Evolutionary conservation across 2,329 filamentous ascomycete genomes (phyloP), one percentile per base, ranked within the genome.

Genomic region (Neoscytalidium dimidiatum): DNA sequence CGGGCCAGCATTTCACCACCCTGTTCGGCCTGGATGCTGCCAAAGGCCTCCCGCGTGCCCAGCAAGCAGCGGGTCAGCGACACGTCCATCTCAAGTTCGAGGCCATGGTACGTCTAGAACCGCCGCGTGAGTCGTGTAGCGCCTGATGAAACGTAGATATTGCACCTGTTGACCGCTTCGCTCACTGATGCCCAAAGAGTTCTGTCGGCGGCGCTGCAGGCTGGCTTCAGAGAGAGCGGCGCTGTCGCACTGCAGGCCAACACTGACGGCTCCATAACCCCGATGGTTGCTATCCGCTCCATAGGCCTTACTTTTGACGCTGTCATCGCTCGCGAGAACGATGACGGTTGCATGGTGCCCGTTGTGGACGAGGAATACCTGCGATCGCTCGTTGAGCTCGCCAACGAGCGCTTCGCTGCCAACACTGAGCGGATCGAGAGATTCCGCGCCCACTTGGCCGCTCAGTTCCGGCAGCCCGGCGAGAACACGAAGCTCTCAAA

Each of bases 201-300:
- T 19, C 84, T 97, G 14, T 84, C 88, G 11, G 91, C 91, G 49
- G 94, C 91, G 1, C 82, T 94, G 9, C 86, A 88, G 70, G 90
- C 92, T 3, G 94, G 94, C 0, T 97, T 97, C 74, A 88, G 94
- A 14, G 94, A 98, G 79, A 95, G 91, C 66, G 94, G 94, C 19
- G 90, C 94, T 57, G 84, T 96, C 65, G 92, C 90, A 71, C 74
- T 92, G 52, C 76, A 77, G 4, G 64, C 74, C 11, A 68, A 70
- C 5, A 72, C 74, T 28, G 69, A 77, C 23, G 76, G 78, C 46
- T 77, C 78, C 13, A 74, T 80, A 21, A 88, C 82, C 51, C 92
- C 92, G 1, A 91, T 97, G 76, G 91, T 97, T 3, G 94, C 91
- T 3, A 87, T 98, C 33, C 88, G 94, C 19, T 94, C 92, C 4